phyloP scores from a whole-genome alignment of 2,329 filamentous ascomycete species.

The Ophiostoma sp. region DNA sequence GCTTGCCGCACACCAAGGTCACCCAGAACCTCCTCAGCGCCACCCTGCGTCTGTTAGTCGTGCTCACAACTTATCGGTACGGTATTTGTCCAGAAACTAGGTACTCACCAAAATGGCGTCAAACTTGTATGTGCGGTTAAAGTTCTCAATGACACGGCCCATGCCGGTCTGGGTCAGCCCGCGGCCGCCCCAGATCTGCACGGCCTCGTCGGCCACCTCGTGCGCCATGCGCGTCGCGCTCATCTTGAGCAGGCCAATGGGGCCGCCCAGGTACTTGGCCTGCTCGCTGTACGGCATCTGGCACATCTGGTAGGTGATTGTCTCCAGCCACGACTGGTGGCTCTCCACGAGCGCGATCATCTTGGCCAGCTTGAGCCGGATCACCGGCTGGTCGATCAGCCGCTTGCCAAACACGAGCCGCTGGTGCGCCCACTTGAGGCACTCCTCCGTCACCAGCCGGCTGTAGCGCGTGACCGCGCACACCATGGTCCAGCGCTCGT shows the following conservation, averaged over 20 bases:
- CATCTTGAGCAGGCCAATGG: constrained; percentile 78
- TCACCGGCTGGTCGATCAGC: constrained; percentile 76
- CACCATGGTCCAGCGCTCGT: constrained; percentile 74
- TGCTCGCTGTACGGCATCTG: constrained; percentile 77
- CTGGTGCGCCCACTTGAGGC: constrained; percentile 83
- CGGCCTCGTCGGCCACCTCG: constrained; percentile 76
- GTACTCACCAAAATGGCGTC: constrained; percentile 55
- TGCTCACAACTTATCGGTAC: no score
- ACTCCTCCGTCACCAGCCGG: constrained; percentile 72
- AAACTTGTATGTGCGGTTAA: constrained; percentile 79
- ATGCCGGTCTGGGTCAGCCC: constrained; percentile 77
- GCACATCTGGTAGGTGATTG: constrained; percentile 82
- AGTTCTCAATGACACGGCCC: constrained; percentile 78
- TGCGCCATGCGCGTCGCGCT: constrained; percentile 70
- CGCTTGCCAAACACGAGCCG: constrained; percentile 78
- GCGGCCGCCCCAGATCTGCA: constrained; percentile 81
- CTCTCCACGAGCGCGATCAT: constrained; percentile 80
- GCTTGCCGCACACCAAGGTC: constrained; percentile 81
- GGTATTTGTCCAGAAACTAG: not conserved
- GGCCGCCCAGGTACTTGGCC: constrained; percentile 67
- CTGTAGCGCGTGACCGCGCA: constrained; percentile 60
- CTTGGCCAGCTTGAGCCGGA: constrained; percentile 78
- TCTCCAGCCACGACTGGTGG: constrained; percentile 82
- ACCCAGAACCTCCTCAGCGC: constrained; percentile 75
- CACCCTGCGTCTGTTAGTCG: constrained; percentile 43